Conservation (phyloP, 805 yeast species). For the Groenewaldozyma tartarivorans region DNA sequence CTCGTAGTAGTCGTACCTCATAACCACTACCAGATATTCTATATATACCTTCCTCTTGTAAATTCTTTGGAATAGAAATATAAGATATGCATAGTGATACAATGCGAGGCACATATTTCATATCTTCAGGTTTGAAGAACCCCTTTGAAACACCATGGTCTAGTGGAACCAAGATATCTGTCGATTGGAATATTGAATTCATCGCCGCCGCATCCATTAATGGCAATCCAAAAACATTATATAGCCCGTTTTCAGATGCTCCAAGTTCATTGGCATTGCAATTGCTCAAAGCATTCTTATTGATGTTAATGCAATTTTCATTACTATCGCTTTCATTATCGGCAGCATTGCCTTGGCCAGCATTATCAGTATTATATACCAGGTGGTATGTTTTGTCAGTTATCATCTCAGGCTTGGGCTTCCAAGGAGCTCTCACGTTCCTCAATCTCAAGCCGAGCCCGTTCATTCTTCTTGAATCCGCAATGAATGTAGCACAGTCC, state of each 20-base stretch:
- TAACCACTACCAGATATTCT: slow-evolving; percentile 22
- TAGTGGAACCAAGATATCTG: slow-evolving; percentile 6
- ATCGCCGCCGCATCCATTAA: slow-evolving; percentile 12
- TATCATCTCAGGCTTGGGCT: not conserved
- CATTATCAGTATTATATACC: not conserved
- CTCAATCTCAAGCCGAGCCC: no score
- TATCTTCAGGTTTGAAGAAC: slow-evolving; percentile 9
- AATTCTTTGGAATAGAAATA: slow-evolving; percentile 17
- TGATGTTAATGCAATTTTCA: no score
- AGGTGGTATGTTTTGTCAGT: not conserved
- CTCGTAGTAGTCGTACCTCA: slow-evolving; percentile 17
- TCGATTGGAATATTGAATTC: slow-evolving; percentile 5
- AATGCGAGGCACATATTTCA: slow-evolving; percentile 13
- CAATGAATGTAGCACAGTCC: no score
- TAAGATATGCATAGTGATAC: slow-evolving; percentile 14
- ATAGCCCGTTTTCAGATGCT: not conserved
- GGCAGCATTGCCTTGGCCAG: no score
- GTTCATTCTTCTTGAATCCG: no score
- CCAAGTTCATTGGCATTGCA: no score
- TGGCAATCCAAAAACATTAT: slow-evolving; percentile 15
- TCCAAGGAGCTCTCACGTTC: not conserved
- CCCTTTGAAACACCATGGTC: not conserved
- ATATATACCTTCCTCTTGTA: slow-evolving; percentile 25
- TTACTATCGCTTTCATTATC: no score
- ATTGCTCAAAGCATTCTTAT: no score